Evolutionary conservation across 306 rosid species (phyloP).

Genomic region (Casuarina cunninghamiana): DNA sequence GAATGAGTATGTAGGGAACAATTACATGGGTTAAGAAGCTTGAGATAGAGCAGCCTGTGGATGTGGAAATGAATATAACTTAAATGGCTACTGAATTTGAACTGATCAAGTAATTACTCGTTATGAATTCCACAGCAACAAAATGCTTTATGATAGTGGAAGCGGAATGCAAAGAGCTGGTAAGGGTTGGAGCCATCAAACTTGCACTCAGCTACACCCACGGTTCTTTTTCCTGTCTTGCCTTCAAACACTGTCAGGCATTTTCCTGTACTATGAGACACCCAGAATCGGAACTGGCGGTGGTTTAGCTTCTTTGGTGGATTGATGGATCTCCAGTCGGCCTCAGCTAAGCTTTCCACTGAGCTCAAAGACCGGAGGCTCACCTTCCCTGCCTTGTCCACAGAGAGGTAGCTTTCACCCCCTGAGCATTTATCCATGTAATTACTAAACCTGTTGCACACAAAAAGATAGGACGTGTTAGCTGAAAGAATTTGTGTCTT

Average conservation of each 20-base stretch:
- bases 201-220: conserved; percentile 41
- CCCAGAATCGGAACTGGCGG: conserved; percentile 31
- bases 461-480: not conserved
- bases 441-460: conserved; percentile 38
- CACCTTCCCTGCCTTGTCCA: conserved; percentile 34
- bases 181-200: conserved; percentile 35
- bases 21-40: too few relatives aligned
- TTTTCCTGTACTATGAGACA: conserved; percentile 36
- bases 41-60: too few relatives aligned
- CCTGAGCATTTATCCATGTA: conserved; percentile 44
- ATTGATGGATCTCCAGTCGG: conserved; percentile 39
- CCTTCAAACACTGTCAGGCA: conserved; percentile 41
- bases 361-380: conserved; percentile 32
- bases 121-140: conserved; percentile 46
- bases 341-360: conserved; percentile 32
- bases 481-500: not conserved
- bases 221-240: conserved; percentile 11
- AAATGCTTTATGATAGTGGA: conserved; percentile 48
- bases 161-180: conserved; percentile 45
- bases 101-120: not conserved
- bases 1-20: too few relatives aligned
- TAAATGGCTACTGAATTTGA: not conserved
- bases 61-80: not conserved
- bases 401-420: conserved; percentile 35
- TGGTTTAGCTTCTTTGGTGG: conserved; percentile 29